Evolutionary conservation across 2,329 filamentous ascomycete genomes (phyloP).

Genomic region (Nemania sp.): DNA sequence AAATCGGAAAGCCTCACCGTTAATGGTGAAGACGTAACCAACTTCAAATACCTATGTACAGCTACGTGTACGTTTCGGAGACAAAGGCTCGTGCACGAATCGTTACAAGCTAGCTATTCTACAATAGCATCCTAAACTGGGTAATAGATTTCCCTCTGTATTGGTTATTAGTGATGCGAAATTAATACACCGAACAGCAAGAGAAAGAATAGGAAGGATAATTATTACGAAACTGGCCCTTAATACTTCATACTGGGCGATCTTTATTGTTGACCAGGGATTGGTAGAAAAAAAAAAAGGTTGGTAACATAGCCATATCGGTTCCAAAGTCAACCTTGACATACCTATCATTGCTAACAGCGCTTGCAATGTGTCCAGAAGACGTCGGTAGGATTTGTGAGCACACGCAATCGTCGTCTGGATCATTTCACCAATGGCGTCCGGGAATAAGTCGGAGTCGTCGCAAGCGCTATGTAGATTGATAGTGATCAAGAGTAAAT

Average conservation of each 20-base stretch:
- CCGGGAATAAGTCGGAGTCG: constrained; percentile 20
- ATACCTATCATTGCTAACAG: not conserved
- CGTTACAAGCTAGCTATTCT: not conserved
- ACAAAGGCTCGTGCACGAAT: constrained; percentile 4
- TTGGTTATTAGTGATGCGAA: not conserved
- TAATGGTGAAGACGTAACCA: too few relatives aligned
- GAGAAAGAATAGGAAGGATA: too few relatives aligned
- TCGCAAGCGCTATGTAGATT: not conserved
- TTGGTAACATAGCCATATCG: constrained; percentile 9
- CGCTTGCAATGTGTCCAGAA: constrained; percentile 1
- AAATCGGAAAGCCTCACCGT: constrained; percentile 17
- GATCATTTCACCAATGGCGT: not conserved
- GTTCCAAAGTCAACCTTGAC: constrained; percentile 5
- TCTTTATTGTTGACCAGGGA: too few relatives aligned
- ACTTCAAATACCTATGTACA: too few relatives aligned
- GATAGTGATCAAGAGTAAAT: constrained; percentile 6
- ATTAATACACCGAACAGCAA: too few relatives aligned
- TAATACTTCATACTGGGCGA: too few relatives aligned
- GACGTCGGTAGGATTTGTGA: constrained; percentile 2
- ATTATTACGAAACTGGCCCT: too few relatives aligned
- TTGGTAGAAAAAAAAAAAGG: too few relatives aligned
- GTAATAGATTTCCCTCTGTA: not conserved
- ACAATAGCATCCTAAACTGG: not conserved
- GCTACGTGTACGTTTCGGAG: constrained; percentile 7
- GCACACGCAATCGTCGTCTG: constrained; percentile 14